These are phyloP conservation scores for Pseudophaeomoniella oleicola DNA, from an alignment of 2,329 filamentous ascomycete genomes.

Conservation along the genomic window DNA sequence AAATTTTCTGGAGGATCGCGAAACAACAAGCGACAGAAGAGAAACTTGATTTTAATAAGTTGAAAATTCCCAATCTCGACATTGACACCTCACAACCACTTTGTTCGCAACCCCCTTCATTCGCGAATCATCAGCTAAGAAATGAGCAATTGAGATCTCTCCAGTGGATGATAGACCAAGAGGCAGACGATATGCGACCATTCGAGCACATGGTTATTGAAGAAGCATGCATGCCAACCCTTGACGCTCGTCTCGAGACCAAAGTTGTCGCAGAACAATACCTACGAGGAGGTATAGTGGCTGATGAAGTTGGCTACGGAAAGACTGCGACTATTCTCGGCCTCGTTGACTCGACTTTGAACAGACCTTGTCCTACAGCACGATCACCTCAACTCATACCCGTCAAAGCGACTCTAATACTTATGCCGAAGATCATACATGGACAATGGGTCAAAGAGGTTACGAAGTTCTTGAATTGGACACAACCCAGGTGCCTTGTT, in stretches of 20 bases:
- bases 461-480: conserved; percentile 29
- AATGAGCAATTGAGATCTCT: conserved; percentile 40
- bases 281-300: conserved; percentile 46
- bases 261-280: conserved; percentile 17
- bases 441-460: conserved; percentile 46
- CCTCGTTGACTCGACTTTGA: conserved; percentile 33
- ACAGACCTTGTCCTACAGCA: neutral
- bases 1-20: conserved; percentile 1
- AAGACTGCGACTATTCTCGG: conserved; percentile 49
- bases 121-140: neutral
- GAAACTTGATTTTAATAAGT: neutral
- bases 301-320: conserved; percentile 51
- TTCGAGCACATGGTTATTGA: conserved; percentile 43
- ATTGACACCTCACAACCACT: neutral
- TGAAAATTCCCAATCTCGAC: neutral
- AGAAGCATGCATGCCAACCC: conserved; percentile 34
- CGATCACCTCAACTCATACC: conserved; percentile 20
- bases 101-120: neutral
- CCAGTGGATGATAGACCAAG: conserved; percentile 45
- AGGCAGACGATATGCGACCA: conserved; percentile 20
- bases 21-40: neutral
- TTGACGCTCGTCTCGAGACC: conserved; percentile 46
- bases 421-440: conserved; percentile 41
- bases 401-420: conserved; percentile 42
- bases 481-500: conserved; percentile 22